phyloP scores from a whole-genome alignment of 345 rosid genomes.

The Citrus glauca region DNA sequence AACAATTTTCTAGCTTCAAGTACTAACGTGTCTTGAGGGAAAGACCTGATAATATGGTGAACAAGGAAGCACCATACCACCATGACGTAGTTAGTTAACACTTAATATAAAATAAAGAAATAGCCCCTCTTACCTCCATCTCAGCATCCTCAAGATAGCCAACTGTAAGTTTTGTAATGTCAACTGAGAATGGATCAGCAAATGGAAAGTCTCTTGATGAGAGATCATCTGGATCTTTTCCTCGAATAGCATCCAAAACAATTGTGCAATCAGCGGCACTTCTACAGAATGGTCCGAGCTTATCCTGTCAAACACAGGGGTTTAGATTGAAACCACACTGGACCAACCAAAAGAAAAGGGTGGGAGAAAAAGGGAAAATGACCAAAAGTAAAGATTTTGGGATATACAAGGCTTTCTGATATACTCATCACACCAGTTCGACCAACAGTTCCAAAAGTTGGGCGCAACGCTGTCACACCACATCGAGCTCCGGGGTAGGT shows the following conservation, averaged over 20 bases:
- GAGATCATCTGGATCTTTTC: constrained; percentile 73
- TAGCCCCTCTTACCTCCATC: constrained; percentile 58
- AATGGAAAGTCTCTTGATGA: constrained; percentile 72
- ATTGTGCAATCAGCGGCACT: constrained; percentile 60
- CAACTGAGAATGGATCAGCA: constrained; percentile 67
- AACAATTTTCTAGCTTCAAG: no score
- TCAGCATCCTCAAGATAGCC: constrained; percentile 87
- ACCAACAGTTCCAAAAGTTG: constrained; percentile 78
- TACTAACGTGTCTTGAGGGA: no score
- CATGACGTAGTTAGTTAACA: no score
- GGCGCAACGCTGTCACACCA: constrained; percentile 81
- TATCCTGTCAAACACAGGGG: constrained; percentile 48
- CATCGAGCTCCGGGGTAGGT: constrained; percentile 78
- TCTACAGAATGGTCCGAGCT: constrained; percentile 81
- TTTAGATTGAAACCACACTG: neutral
- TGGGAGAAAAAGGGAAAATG: neutral
- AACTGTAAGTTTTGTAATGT: constrained; percentile 70
- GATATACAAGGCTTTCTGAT: constrained; percentile 73
- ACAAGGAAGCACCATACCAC: no score
- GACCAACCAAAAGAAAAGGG: neutral
- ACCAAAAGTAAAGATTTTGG: neutral
- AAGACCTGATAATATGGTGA: no score
- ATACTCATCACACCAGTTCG: constrained; percentile 90
- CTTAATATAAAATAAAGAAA: neutral
- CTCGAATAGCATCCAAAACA: constrained; percentile 60